phyloP scores from a whole-genome alignment of 768 basidiomycete genomes.

The Pisolithus sp. region DNA sequence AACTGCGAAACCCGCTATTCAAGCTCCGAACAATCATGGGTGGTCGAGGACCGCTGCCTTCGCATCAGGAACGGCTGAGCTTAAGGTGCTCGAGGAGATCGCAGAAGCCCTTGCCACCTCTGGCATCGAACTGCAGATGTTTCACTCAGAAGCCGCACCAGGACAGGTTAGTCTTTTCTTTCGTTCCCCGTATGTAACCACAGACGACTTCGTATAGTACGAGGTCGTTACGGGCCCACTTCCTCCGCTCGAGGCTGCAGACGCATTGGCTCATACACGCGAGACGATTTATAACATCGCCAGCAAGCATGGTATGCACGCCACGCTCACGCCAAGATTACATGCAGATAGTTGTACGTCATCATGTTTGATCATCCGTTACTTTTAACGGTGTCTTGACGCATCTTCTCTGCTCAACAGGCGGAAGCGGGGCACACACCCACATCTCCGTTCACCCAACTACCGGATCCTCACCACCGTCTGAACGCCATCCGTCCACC shows the following conservation, averaged over 20 bases:
- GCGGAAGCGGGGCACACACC: slow-evolving; percentile 48
- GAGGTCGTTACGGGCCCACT: slow-evolving; percentile 60
- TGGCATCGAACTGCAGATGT: slow-evolving; percentile 54
- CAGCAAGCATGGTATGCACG: slow-evolving; percentile 46
- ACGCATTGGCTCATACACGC: slow-evolving; percentile 52
- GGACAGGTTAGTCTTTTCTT: slow-evolving; percentile 38
- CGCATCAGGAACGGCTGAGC: slow-evolving; percentile 36
- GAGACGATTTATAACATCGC: slow-evolving; percentile 58
- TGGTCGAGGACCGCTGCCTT: slow-evolving; percentile 36
- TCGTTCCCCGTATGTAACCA: background rate
- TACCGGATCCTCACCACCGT: background rate
- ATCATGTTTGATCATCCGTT: too few relatives aligned
- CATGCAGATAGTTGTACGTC: slow-evolving; percentile 28
- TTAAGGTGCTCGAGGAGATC: slow-evolving; percentile 45
- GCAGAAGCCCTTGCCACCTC: slow-evolving; percentile 37
- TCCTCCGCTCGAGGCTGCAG: slow-evolving; percentile 52
- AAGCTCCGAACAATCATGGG: slow-evolving; percentile 37
- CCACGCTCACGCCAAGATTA: slow-evolving; percentile 53
- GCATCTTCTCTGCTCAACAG: slow-evolving; percentile 4
- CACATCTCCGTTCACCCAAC: slow-evolving; percentile 53
- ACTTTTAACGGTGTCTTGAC: background rate
- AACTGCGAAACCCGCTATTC: slow-evolving; percentile 34
- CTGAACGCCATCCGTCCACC: background rate
- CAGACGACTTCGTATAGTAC: slow-evolving; percentile 30
- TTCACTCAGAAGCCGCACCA: slow-evolving; percentile 57